phyloP scores from a whole-genome alignment of 2,329 filamentous ascomycete species.

The Balansia obtecta region DNA sequence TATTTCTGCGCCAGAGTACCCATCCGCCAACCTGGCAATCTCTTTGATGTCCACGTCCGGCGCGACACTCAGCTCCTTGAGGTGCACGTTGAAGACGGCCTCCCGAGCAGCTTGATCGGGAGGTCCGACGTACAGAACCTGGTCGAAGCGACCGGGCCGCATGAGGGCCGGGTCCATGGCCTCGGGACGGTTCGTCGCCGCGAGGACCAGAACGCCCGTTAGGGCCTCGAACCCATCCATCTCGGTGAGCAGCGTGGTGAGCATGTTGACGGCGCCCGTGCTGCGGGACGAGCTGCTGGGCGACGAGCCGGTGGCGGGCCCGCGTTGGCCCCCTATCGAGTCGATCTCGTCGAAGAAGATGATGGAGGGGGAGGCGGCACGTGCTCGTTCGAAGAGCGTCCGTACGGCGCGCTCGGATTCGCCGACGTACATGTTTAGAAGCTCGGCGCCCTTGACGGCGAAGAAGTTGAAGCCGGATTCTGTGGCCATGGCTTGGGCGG shows the following conservation, averaged over 20 bases:
- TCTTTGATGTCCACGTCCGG: slow-evolving; percentile 52
- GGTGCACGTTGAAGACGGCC: slow-evolving; percentile 63
- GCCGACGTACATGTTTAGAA: slow-evolving; percentile 94
- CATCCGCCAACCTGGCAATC: slow-evolving; percentile 54
- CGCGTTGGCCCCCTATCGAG: slow-evolving; percentile 53
- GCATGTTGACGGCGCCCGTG: slow-evolving; percentile 57
- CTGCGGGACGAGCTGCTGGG: slow-evolving; percentile 16
- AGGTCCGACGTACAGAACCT: slow-evolving; percentile 73
- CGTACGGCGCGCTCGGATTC: slow-evolving; percentile 82
- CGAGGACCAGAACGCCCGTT: slow-evolving; percentile 73
- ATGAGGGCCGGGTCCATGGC: slow-evolving; percentile 76
- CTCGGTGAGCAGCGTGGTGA: slow-evolving; percentile 82
- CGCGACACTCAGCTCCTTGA: slow-evolving; percentile 44
- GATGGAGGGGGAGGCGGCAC: slow-evolving; percentile 77
- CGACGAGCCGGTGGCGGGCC: slow-evolving; percentile 31
- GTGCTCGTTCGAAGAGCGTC: slow-evolving; percentile 73
- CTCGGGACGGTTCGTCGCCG: slow-evolving; percentile 84
- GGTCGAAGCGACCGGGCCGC: slow-evolving; percentile 74
- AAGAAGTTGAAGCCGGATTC: slow-evolving; percentile 90
- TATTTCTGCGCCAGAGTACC: slow-evolving; percentile 80
- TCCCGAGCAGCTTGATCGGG: slow-evolving; percentile 61
- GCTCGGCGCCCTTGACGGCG: slow-evolving; percentile 83
- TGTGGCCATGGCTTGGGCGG: slow-evolving; percentile 80
- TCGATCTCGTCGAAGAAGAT: slow-evolving; percentile 98
- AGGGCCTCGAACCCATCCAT: slow-evolving; percentile 90